phyloP scores from a whole-genome alignment of 352 stramenopile species.

The Plasmopara halstedii region DNA sequence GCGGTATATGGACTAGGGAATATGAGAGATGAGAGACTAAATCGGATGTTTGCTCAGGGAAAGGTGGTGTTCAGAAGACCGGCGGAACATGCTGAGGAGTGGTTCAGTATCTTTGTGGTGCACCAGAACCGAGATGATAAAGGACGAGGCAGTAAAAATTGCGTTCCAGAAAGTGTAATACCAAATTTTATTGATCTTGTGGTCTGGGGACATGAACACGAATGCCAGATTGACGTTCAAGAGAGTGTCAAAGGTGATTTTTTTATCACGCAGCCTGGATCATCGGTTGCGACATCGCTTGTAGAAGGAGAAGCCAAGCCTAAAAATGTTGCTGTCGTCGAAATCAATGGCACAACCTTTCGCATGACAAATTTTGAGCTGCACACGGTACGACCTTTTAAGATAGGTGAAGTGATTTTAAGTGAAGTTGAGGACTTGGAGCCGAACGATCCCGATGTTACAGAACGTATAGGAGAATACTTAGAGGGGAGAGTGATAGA shows the following conservation, averaged over 20 bases:
- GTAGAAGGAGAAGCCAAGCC: constrained; percentile 76
- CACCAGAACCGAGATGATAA: constrained; percentile 98
- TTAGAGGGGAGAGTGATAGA: constrained; percentile 58
- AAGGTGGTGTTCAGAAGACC: constrained; percentile 93
- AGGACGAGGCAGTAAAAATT: constrained; percentile 92
- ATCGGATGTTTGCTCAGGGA: constrained; percentile 95
- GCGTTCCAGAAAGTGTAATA: constrained; percentile 96
- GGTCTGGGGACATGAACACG: constrained; percentile 97
- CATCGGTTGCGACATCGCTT: constrained; percentile 93
- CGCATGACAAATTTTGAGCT: constrained; percentile 79
- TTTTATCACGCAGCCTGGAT: constrained; percentile 95
- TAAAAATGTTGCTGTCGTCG: constrained; percentile 86
- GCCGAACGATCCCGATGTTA: constrained; percentile 83
- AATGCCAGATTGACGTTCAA: constrained; percentile 92
- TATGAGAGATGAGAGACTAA: constrained; percentile 97
- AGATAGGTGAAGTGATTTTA: constrained; percentile 86
- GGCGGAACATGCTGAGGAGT: constrained; percentile 65
- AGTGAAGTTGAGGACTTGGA: constrained; percentile 85
- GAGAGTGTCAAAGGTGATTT: constrained; percentile 95
- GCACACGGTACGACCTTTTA: constrained; percentile 90
- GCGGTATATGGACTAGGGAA: constrained; percentile 97
- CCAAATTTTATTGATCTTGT: constrained; percentile 98
- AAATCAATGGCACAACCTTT: constrained; percentile 88
- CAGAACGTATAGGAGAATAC: constrained; percentile 59
- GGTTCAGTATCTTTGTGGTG: constrained; percentile 98